phyloP scores from a whole-genome alignment of 129 eudicot genomes.

The Artemisia annua region DNA sequence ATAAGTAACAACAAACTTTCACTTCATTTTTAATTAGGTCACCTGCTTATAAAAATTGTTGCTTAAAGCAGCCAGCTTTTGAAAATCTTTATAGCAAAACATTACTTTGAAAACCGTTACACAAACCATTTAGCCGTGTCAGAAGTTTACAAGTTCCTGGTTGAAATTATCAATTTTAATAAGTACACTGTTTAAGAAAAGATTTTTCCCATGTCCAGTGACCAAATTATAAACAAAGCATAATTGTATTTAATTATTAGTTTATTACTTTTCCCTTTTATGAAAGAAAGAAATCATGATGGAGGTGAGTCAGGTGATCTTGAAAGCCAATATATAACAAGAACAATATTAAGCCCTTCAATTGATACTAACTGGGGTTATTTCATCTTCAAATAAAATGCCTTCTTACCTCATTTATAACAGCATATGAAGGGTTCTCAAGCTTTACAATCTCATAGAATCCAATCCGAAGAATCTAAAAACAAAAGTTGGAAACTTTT shows the following conservation, averaged over 20 bases:
- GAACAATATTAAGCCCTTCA: not conserved
- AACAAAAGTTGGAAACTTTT: conserved; percentile 22
- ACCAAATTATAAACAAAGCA: not conserved
- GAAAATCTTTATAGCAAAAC: not conserved
- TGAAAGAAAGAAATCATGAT: not conserved
- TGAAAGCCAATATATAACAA: conserved; percentile 1
- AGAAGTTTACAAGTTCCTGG: not conserved
- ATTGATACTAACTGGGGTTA: conserved; percentile 1
- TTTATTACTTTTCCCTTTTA: conserved; percentile 6
- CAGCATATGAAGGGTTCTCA: conserved; percentile 90
- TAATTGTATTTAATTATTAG: not conserved
- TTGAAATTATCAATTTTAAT: not conserved
- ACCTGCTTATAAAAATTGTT: not conserved
- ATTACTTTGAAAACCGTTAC: not conserved
- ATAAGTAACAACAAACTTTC: not conserved
- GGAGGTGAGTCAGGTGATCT: not conserved
- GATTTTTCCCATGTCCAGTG: not conserved
- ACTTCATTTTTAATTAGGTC: not conserved
- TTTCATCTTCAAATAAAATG: not conserved
- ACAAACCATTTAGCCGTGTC: not conserved
- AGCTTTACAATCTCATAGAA: conserved; percentile 82
- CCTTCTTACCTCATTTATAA: conserved; percentile 75
- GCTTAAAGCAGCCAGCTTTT: not conserved
- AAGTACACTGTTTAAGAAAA: not conserved
- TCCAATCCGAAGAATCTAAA: conserved; percentile 89